Evolutionary conservation across 257 asterid species (phyloP).

Genomic region (Knoxia roxburghii): DNA sequence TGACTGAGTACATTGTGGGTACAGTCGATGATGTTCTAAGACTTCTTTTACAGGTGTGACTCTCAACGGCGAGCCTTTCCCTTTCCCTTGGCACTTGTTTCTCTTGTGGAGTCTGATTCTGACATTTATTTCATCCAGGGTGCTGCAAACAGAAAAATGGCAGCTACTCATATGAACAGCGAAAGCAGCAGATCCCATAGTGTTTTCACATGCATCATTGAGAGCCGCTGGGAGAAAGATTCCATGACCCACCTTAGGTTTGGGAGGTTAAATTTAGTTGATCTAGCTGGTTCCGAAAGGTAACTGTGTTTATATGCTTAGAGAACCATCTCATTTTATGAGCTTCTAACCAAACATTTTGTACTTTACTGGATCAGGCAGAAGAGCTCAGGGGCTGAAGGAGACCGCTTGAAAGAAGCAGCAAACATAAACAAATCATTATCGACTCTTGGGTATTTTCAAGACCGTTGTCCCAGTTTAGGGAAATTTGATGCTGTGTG

Average conservation of each 20-base stretch:
- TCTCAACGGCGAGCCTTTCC: constrained; percentile 24
- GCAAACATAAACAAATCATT: constrained; percentile 81
- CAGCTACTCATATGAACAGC: constrained; percentile 77
- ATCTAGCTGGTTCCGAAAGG: constrained; percentile 95
- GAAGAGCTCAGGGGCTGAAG: constrained; percentile 88
- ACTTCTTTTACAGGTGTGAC: constrained; percentile 77
- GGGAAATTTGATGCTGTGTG: neutral
- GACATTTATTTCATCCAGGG: constrained; percentile 44
- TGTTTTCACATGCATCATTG: constrained; percentile 80
- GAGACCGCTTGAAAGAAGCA: constrained; percentile 86
- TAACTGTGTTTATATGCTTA: constrained; percentile 18
- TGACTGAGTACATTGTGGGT: constrained; percentile 54
- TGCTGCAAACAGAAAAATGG: constrained; percentile 75
- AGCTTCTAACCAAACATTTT: constrained; percentile 9
- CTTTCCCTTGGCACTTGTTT: neutral
- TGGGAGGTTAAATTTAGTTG: constrained; percentile 80
- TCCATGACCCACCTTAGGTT: constrained; percentile 71
- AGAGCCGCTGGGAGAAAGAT: constrained; percentile 83
- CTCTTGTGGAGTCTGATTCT: constrained; percentile 18
- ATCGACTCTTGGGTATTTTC: constrained; percentile 75
- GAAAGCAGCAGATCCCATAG: constrained; percentile 93
- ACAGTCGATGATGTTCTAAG: constrained; percentile 62
- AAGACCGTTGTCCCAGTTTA: neutral
- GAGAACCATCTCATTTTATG: constrained; percentile 16
- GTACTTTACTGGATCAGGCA: constrained; percentile 43